Evolutionary conservation across 306 rosid species (phyloP).

Genomic region (Sesbania bispinosa): DNA sequence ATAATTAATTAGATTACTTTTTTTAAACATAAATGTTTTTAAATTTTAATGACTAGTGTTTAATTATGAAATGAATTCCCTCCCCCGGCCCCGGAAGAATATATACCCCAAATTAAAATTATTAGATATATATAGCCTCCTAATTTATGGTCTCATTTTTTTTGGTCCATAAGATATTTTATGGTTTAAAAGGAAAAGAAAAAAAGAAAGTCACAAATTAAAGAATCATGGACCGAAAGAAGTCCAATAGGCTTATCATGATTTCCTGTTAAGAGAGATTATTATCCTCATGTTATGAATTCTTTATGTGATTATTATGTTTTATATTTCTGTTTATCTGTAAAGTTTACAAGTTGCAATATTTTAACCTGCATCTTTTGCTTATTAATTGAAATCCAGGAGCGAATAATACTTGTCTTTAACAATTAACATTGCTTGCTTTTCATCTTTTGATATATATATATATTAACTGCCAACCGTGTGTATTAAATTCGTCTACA

Average conservation of each 20-base stretch:
- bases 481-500: slow-evolving; percentile 5
- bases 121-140: neutral
- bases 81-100: neutral
- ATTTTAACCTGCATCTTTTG: neutral
- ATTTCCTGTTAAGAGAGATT: neutral
- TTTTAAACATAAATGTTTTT: neutral
- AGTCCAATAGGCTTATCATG: neutral
- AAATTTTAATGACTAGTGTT: neutral
- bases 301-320: neutral
- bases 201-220: neutral
- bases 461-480: neutral
- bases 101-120: neutral
- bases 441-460: slow-evolving; percentile 11
- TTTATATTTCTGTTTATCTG: neutral
- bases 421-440: neutral
- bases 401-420: neutral
- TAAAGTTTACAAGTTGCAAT: slow-evolving; percentile 15
- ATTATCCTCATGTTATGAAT: neutral
- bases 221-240: neutral
- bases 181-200: neutral
- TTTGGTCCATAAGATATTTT: too few species aligned
- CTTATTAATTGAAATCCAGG: neutral
- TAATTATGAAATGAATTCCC: neutral
- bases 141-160: neutral
- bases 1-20: neutral